phyloP scores from a whole-genome alignment of 2,329 filamentous ascomycete species.

The Alternaria infectoria region DNA sequence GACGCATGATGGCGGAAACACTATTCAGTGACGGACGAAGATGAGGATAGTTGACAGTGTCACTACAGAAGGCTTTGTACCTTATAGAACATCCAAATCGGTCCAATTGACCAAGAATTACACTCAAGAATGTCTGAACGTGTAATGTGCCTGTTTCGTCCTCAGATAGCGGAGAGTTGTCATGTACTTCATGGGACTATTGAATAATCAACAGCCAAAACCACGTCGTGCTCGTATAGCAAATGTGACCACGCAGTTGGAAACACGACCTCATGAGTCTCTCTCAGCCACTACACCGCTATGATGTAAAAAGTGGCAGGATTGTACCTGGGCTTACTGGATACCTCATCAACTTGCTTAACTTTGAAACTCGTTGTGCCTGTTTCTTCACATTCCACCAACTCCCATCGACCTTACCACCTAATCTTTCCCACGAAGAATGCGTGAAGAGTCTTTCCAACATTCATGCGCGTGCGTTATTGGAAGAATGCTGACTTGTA shows the following conservation, averaged over 20 bases:
- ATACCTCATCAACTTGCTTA: neutral
- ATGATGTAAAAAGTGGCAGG: neutral
- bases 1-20: neutral
- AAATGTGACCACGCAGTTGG: neutral
- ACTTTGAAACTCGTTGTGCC: neutral
- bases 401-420: neutral
- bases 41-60: neutral
- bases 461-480: neutral
- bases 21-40: neutral
- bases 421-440: neutral
- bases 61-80: neutral
- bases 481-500: neutral
- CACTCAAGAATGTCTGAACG: too few species aligned
- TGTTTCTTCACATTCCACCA: neutral
- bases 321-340: neutral
- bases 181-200: neutral
- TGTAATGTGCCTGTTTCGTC: neutral
- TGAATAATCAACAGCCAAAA: neutral
- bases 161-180: neutral
- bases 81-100: neutral
- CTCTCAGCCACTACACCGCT: neutral
- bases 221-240: rapidly evolving
- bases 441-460: neutral
- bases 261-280: neutral
- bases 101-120: neutral